These are phyloP conservation scores for Trichosporon ovoides DNA, from an alignment of 1,284 basidiomycete genomes.

Conservation along the genomic window DNA sequence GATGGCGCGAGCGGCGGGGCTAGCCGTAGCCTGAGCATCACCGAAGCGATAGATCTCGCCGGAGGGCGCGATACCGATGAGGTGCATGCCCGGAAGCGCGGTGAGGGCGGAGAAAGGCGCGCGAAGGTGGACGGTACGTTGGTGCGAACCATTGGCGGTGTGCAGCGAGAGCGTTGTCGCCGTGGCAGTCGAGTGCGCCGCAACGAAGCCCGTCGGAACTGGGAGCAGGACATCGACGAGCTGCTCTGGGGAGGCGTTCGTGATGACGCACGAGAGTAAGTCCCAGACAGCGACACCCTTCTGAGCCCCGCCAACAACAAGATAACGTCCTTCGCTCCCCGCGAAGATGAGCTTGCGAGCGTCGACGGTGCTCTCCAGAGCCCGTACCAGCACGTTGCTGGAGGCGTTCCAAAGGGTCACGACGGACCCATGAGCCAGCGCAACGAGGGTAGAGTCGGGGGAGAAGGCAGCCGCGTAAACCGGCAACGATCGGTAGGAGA, in stretches of 20 bases:
- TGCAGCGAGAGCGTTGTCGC: constrained; percentile 53
- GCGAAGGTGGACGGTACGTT: constrained; percentile 11
- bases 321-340: constrained; percentile 49
- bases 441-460: constrained; percentile 77
- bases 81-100: constrained; percentile 21
- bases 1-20: constrained; percentile 13
- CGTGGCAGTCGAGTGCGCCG: constrained; percentile 27
- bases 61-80: constrained; percentile 31
- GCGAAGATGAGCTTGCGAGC: constrained; percentile 44
- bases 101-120: constrained; percentile 15
- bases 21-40: constrained; percentile 23
- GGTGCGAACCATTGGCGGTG: constrained; percentile 30
- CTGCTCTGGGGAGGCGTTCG: constrained; percentile 48
- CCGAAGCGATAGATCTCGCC: constrained; percentile 43
- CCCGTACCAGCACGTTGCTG: constrained; percentile 62
- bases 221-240: constrained; percentile 57
- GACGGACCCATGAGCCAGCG: constrained; percentile 63
- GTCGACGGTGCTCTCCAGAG: constrained; percentile 56
- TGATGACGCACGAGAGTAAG: constrained; percentile 56
- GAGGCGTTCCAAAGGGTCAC: constrained; percentile 73
- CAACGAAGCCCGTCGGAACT: constrained; percentile 56
- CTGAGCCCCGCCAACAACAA: constrained; percentile 56
- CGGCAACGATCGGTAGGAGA: constrained; percentile 62
- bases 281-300: constrained; percentile 72
- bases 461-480: constrained; percentile 72